Conservation (phyloP, 768 basidiomycete species). For the Agaricus blazei region DNA sequence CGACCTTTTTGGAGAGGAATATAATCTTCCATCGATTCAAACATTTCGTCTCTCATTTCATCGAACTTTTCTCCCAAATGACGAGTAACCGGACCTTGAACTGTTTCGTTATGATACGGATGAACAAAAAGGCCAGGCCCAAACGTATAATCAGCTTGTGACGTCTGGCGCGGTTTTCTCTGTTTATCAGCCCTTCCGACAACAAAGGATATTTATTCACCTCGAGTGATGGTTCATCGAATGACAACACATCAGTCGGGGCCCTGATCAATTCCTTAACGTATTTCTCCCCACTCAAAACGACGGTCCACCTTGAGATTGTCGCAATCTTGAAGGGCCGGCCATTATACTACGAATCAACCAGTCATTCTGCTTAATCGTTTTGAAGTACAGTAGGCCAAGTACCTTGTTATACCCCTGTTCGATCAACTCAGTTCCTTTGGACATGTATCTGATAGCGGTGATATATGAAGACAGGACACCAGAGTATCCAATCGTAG, state of each 20-base stretch:
- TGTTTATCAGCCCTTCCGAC: too few relatives aligned
- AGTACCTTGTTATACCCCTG: slow-evolving; percentile 19
- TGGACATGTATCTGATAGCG: slow-evolving; percentile 17
- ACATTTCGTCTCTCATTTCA: slow-evolving; percentile 9
- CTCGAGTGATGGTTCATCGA: slow-evolving; percentile 2
- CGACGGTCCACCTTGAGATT: slow-evolving; percentile 25
- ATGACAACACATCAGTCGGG: slow-evolving; percentile 22
- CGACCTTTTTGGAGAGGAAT: slow-evolving; percentile 18
- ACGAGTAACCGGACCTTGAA: slow-evolving; percentile 8
- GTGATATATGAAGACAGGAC: slow-evolving; percentile 18
- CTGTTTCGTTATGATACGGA: slow-evolving; percentile 2
- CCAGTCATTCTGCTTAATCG: neutral
- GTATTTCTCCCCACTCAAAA: slow-evolving; percentile 22
- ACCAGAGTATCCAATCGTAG: slow-evolving; percentile 18
- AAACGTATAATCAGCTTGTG: slow-evolving; percentile 26
- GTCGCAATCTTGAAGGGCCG: slow-evolving; percentile 20
- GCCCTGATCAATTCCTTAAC: slow-evolving; percentile 29
- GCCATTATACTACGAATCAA: slow-evolving; percentile 13
- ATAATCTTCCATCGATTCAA: slow-evolving; percentile 1
- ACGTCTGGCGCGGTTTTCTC: slow-evolving; percentile 8
- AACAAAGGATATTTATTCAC: neutral
- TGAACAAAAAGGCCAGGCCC: slow-evolving; percentile 9
- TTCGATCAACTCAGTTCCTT: slow-evolving; percentile 18
- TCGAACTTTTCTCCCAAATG: slow-evolving; percentile 4
- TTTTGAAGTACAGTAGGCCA: too few relatives aligned